These are phyloP conservation scores for Iris pallida DNA, from an alignment of 116 monocot species.

Conservation along the genomic window DNA sequence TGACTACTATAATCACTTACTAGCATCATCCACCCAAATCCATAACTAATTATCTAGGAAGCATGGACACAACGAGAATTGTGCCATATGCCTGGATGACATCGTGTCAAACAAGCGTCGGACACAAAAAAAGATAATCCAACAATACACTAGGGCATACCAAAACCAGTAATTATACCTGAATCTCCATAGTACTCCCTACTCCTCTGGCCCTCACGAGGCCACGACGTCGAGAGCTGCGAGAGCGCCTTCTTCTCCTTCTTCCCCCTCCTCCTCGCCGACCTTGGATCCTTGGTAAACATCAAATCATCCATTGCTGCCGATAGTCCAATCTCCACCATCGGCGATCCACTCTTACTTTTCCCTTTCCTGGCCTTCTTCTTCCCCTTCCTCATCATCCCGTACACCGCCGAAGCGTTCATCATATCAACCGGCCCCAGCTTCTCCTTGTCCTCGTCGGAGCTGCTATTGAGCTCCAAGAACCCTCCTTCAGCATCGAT, in stretches of 20 bases:
- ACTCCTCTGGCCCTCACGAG: slow-evolving; percentile 39
- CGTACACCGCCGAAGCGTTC: slow-evolving; percentile 68
- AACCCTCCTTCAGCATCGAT: slow-evolving; percentile 28
- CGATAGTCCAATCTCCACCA: slow-evolving; percentile 17
- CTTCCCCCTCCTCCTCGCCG: slow-evolving; percentile 23
- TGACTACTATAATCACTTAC: too few relatives aligned
- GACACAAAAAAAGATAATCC: too few relatives aligned
- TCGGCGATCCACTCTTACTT: slow-evolving; percentile 8
- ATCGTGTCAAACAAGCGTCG: too few relatives aligned
- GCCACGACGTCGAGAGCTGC: slow-evolving; percentile 75
- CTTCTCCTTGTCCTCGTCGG: slow-evolving; percentile 18
- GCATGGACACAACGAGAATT: too few relatives aligned
- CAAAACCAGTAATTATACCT: slow-evolving; percentile 29
- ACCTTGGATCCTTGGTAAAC: slow-evolving; percentile 50
- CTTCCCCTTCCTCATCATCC: slow-evolving; percentile 49
- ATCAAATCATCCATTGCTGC: slow-evolving; percentile 45
- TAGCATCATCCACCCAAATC: too few relatives aligned
- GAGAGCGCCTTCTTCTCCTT: slow-evolving; percentile 26
- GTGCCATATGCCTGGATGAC: too few relatives aligned
- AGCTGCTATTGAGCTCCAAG: slow-evolving; percentile 16
- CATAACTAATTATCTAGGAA: too few relatives aligned
- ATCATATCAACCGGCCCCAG: slow-evolving; percentile 48
- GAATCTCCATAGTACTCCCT: slow-evolving; percentile 37
- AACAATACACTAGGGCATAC: too few relatives aligned
- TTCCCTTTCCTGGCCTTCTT: slow-evolving; percentile 33